phyloP scores from a whole-genome alignment of 306 rosid species.

The Rosa lucieae region DNA sequence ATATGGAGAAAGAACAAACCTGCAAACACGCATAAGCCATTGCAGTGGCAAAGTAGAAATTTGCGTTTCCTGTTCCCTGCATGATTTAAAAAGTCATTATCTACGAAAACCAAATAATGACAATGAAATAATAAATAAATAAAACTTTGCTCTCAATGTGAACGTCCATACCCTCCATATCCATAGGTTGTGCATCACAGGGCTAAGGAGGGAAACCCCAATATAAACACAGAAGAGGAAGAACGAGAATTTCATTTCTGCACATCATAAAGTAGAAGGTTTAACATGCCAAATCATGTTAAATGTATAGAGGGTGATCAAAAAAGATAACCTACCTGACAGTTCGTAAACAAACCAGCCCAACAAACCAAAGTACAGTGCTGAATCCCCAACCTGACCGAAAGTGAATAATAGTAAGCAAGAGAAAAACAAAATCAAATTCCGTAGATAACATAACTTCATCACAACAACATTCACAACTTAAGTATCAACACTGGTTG shows the following conservation, averaged over 20 bases:
- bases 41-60: conserved; percentile 92
- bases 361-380: conserved; percentile 77
- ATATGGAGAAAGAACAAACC: conserved; percentile 38
- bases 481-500: not conserved
- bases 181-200: conserved; percentile 99
- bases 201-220: conserved; percentile 92
- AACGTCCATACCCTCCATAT: conserved; percentile 82
- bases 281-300: conserved; percentile 18
- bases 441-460: not conserved
- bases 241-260: conserved; percentile 90
- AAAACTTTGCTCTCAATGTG: not conserved
- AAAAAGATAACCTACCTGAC: conserved; percentile 40
- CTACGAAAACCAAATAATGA: not conserved
- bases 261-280: conserved; percentile 38
- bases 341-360: conserved; percentile 88
- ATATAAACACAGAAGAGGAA: conserved; percentile 80
- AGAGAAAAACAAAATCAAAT: conserved; percentile 16
- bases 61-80: conserved; percentile 98
- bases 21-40: conserved; percentile 86
- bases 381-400: conserved; percentile 82
- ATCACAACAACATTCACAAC: not conserved
- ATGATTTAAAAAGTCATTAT: conserved; percentile 27
- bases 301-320: not conserved
- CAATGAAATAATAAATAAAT: not conserved
- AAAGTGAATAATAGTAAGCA: conserved; percentile 23